phyloP scores from a whole-genome alignment of 306 rosid species.

The Prunus kanzakura region DNA sequence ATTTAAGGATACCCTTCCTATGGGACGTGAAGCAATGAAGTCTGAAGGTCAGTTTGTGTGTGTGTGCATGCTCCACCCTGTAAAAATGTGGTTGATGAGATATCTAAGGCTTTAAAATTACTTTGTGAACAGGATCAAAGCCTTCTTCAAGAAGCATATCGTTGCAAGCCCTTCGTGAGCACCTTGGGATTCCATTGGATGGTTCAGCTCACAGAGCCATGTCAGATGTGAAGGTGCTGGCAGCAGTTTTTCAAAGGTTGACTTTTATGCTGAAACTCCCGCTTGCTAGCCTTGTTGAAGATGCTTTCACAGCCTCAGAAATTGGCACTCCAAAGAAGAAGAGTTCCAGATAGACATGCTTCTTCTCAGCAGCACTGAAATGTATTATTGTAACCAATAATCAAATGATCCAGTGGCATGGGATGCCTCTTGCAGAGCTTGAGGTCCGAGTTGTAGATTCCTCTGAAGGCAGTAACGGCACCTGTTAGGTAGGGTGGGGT shows the following conservation, averaged over 20 bases:
- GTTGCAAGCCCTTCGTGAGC: conserved; percentile 53
- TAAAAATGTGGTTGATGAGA: not conserved
- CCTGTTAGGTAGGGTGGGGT: conserved; percentile 3
- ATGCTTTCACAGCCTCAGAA: conserved; percentile 57
- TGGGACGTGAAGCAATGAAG: conserved; percentile 69
- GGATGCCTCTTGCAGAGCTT: conserved; percentile 1
- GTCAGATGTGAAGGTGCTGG: conserved; percentile 64
- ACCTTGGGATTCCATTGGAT: conserved; percentile 39
- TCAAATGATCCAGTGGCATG: conserved; percentile 15
- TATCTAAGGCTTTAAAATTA: conserved; percentile 15
- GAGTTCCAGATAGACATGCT: conserved; percentile 38
- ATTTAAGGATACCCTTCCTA: conserved; percentile 53
- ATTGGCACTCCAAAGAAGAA: conserved; percentile 53
- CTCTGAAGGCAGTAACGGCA: not conserved
- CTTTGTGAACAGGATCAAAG: conserved; percentile 46
- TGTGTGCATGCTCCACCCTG: not conserved
- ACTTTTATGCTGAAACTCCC: conserved; percentile 56
- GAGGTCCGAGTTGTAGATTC: not conserved
- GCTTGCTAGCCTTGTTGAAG: conserved; percentile 44
- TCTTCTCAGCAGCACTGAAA: conserved; percentile 7
- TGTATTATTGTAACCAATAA: conserved; percentile 15
- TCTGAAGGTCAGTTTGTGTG: conserved; percentile 43
- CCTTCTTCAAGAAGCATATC: conserved; percentile 21
- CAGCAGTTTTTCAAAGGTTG: conserved; percentile 58
- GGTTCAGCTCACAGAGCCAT: conserved; percentile 87